These are phyloP conservation scores for Mitragyna speciosa DNA, from an alignment of 257 asterid genomes.

Conservation along the genomic window DNA sequence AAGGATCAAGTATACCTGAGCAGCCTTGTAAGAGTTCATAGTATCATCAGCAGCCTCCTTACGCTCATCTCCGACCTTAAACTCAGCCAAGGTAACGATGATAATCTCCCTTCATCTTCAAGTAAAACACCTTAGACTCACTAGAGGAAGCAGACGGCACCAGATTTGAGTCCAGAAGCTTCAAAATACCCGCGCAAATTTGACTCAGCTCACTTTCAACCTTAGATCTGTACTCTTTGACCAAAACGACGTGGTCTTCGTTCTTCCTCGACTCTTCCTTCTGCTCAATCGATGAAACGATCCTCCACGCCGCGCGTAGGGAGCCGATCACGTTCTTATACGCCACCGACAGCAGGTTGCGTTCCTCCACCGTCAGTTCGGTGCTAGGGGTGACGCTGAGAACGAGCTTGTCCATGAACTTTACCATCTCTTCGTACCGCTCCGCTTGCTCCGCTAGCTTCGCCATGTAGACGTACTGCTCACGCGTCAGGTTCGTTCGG, in stretches of 20 bases:
- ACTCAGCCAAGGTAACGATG: constrained; percentile 46
- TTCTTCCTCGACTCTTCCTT: constrained; percentile 52
- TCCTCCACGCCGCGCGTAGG: constrained; percentile 52
- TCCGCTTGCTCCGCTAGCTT: constrained; percentile 56
- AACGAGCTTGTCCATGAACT: constrained; percentile 50
- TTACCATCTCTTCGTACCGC: constrained; percentile 54
- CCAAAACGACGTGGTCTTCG: constrained; percentile 44
- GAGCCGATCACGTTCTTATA: constrained; percentile 57
- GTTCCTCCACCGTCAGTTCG: constrained; percentile 48
- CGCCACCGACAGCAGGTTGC: constrained; percentile 53
- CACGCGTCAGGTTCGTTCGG: constrained; percentile 40
- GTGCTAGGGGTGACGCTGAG: constrained; percentile 35
- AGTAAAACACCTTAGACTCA: constrained; percentile 49
- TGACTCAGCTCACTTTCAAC: constrained; percentile 38
- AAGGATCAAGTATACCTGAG: constrained; percentile 33
- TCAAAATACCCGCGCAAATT: constrained; percentile 44
- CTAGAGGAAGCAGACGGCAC: constrained; percentile 41
- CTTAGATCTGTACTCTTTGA: constrained; percentile 47
- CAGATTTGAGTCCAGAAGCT: constrained; percentile 38
- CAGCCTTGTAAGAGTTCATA: constrained; percentile 46
- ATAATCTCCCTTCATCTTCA: constrained; percentile 55
- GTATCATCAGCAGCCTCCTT: constrained; percentile 53
- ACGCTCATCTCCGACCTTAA: constrained; percentile 42
- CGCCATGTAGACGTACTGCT: constrained; percentile 45
- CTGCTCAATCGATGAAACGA: constrained; percentile 48